Base-by-base conservation (phyloP, 1,284 basidiomycete genomes). In the Neonothopanus nambi region DNA sequence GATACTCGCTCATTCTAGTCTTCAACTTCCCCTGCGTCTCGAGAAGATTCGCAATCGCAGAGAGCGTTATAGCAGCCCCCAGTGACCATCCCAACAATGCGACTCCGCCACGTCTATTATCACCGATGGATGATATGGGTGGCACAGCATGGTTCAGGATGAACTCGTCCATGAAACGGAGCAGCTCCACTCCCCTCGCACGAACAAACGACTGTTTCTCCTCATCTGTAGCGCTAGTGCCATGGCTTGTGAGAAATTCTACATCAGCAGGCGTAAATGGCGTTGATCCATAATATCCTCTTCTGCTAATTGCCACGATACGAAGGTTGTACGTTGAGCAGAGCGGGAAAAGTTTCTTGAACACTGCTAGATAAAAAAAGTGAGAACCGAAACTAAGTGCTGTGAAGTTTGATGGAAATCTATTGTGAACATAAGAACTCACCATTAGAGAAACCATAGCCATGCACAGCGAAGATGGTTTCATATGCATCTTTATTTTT, bases 71-170 rank as follows among this genome's bases (percentile, higher is more conserved):
- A 13, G 33, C 18, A 28, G 45, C 36, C 3, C 51, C 51, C 15
- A 52, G 36, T 5, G 51, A 52, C 51, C 51, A 52, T 15, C 42
- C 42, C 11, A 52, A 3, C 6, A 52, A 6, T 13, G 43, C 51
- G 8, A 52, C 35, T 8, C 51, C 51, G 15, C 51, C 51, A 26
- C 15, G 12, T 23, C 13, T 38, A 3, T 30, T 24, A 9, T 43
- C 51, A 7, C 21, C 43, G n/a, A n/a, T n/a, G n/a, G n/a, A n/a
- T 1, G 42, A 37, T 36, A 52, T 24, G 3, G 42, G 42, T 11
- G 51, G 36, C 13, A 52, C 18, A 24, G 38, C 13, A 8, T 38
- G 21, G 9, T 52, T 11, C 12, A 26, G 42, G 24, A 52, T 52
- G 41, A 52, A 52, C 20, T 13, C 9, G 21, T 46, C 35, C 43